Evolutionary conservation across 805 yeast genomes (phyloP).

Genomic region (Grigorovia transvaalensis): DNA sequence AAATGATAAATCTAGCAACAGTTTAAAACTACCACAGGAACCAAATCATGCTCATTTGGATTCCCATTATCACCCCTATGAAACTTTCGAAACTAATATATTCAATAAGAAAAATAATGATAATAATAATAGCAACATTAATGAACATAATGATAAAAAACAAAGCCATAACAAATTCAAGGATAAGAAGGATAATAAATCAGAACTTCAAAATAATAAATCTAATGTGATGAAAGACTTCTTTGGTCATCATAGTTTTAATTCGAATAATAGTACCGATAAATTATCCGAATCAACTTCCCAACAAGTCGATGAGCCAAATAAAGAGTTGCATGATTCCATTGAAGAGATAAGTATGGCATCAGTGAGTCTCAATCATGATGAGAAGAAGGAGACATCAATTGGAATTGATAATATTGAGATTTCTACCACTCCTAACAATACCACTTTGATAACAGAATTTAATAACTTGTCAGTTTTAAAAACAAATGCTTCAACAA

Average conservation of each 20-base stretch:
- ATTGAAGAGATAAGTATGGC: no score
- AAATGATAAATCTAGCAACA: not conserved
- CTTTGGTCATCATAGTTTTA: no score
- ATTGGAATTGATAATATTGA: not conserved
- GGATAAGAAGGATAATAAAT: no score
- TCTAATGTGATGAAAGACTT: no score
- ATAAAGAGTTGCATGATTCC: no score
- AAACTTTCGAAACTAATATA: not conserved
- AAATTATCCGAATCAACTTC: no score
- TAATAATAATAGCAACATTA: constrained; percentile 1
- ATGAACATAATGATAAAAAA: not conserved
- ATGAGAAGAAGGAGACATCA: no score
- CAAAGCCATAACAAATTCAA: not conserved
- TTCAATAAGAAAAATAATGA: not conserved
- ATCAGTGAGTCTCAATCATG: no score
- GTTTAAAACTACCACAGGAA: not conserved
- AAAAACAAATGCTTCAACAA: not conserved
- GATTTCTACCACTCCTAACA: not conserved
- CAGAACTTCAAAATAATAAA: no score
- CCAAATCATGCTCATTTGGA: constrained; percentile 9
- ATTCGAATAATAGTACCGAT: no score
- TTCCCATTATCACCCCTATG: constrained; percentile 8
- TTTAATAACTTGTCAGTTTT: not conserved
- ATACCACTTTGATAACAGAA: not conserved
- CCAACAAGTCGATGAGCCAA: no score